Percentiles rank a stretch among this genome's conserved stretches.
phyloP scores from a whole-genome alignment of 345 rosid genomes.

The Salix koriyanagi region DNA sequence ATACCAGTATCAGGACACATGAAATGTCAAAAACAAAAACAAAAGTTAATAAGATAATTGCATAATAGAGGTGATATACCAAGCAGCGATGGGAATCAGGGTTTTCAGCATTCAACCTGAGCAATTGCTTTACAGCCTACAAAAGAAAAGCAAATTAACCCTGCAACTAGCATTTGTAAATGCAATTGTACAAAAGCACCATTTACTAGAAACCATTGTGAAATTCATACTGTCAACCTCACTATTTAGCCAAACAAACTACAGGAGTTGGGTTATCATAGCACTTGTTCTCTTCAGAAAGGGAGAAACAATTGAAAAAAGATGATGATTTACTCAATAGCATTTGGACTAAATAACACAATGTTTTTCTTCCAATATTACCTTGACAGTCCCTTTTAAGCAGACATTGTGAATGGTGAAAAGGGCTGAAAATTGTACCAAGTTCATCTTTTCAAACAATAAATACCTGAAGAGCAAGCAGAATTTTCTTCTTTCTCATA shows the following conservation, averaged over 20 bases:
- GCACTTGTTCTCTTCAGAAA: neutral
- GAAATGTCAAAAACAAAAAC: neutral
- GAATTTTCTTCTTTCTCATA: conserved; percentile 84
- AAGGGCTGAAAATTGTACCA: neutral
- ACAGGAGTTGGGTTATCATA: neutral
- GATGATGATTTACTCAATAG: neutral
- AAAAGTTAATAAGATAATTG: neutral
- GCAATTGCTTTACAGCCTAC: conserved; percentile 86
- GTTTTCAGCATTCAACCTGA: conserved; percentile 75
- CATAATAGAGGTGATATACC: conserved; percentile 42
- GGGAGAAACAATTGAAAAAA: neutral
- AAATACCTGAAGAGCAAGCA: conserved; percentile 89
- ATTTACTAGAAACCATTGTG: neutral
- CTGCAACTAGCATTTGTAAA: neutral
- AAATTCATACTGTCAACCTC: neutral
- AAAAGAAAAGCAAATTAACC: neutral
- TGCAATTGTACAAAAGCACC: neutral
- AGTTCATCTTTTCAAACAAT: neutral
- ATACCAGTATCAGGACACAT: neutral
- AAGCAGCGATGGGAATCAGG: conserved; percentile 87
- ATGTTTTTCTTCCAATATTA: neutral
- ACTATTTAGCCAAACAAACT: neutral
- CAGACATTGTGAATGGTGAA: neutral
- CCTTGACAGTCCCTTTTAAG: neutral
- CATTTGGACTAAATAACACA: neutral